Base-by-base conservation (phyloP, 768 basidiomycete species). In the Naganishia kalamii region DNA sequence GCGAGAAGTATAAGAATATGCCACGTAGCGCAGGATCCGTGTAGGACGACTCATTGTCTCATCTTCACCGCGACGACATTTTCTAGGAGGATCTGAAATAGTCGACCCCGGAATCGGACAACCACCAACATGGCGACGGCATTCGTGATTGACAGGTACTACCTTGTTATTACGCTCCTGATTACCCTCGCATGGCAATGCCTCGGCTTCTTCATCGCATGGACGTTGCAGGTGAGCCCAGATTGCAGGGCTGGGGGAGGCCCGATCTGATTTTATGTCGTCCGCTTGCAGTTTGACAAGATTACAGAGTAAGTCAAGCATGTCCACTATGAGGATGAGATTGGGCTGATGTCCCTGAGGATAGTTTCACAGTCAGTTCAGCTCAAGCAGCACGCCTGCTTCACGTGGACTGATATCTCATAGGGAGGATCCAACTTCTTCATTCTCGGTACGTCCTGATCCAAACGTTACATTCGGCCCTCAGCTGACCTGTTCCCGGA, bases 241-340 rank as follows among this genome's bases (percentile, higher is more conserved):
- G 48, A 25, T 51, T 25, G 13, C 41, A 12, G 41, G 41, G 12
- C 12, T 43, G n/a, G n/a, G n/a, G 12, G 12, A n/a, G 41, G 30
- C 27, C n/a, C n/a, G n/a, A n/a, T n/a, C n/a, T 2, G 37, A 21
- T 54, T 37, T 33, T 33, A 41, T 1, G 23, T 19, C 19, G n/a
- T n/a, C n/a, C n/a, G n/a, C n/a, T n/a, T n/a, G n/a, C 63, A 86
- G 79, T 86, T 87, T 70, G 86, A 88, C 77, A 87, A 88, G 74
- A 85, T 87, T 48, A 87, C 86, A 13, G 87, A 87, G 75, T 84
- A 23, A 57, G 71, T 70, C n/a, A 4, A 29, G 6, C 29, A 23
- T 21, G 7, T 29, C 48, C 41, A 37, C 27, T 4, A 48, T 21
- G 13, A 60, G 13, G 52, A 60, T 13, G 3, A 65, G 13, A 6